phyloP scores from a whole-genome alignment of 768 basidiomycete genomes.

The Russula dissimulans region DNA sequence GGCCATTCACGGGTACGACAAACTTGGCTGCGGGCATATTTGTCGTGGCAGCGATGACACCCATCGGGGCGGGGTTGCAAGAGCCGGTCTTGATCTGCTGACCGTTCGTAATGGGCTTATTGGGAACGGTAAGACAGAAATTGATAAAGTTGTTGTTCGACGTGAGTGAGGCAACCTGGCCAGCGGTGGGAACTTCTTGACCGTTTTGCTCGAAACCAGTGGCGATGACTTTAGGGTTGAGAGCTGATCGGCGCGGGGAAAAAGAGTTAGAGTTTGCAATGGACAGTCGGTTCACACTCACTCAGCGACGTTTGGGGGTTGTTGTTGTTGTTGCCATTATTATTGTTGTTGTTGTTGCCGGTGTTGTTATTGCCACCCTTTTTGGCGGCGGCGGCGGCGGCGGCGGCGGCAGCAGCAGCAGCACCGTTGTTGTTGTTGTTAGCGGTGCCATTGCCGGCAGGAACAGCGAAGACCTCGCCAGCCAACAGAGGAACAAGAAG shows the following conservation, averaged over 20 bases:
- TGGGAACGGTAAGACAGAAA: constrained; percentile 41
- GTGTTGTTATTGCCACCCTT: neutral
- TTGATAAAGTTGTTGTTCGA: constrained; percentile 73
- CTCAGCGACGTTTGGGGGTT: constrained; percentile 40
- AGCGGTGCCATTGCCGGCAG: neutral
- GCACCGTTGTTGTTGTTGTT: neutral
- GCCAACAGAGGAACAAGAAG: constrained; percentile 1
- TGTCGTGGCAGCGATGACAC: constrained; percentile 40
- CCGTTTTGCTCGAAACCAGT: constrained; percentile 49
- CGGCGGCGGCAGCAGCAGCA: constrained; percentile 7
- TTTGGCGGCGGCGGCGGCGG: constrained; percentile 1
- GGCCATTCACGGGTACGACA: constrained; percentile 37
- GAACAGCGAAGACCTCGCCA: neutral
- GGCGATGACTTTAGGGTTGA: constrained; percentile 43
- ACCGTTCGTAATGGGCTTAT: constrained; percentile 54
- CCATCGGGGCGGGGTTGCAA: constrained; percentile 57
- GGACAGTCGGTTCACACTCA: constrained; percentile 8
- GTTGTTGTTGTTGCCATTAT: neutral
- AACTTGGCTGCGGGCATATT: constrained; percentile 53
- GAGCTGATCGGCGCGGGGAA: constrained; percentile 21
- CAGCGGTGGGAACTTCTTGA: constrained; percentile 27
- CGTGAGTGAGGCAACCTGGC: constrained; percentile 48
- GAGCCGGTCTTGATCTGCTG: constrained; percentile 41
- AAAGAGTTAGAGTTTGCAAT: neutral
- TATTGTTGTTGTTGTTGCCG: neutral